Evolutionary conservation across 441 rosid species (phyloP), one percentile per base, ranked within the genome.

Genomic region (Codiaeum variegatum): DNA sequence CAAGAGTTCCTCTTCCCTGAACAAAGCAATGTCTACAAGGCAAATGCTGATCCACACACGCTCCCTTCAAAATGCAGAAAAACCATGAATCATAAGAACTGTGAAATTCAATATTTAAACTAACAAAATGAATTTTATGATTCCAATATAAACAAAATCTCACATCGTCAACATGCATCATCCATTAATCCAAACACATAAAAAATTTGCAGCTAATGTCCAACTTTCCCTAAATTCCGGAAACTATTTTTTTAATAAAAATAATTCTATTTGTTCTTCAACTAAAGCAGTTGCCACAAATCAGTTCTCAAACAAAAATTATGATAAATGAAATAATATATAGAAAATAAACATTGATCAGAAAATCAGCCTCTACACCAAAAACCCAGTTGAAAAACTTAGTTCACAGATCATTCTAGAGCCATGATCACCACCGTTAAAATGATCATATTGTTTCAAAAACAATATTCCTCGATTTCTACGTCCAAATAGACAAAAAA

Each of bases 61-160:
- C 61, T 23, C 74, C 81, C 73, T 83, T 72, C 79, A 74, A n/a
- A n/a, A 44, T 68, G 54, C 73, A 44, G 68, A 49, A 59, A 77
- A 58, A 69, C 21, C 42, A n/a, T 10, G 58, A 61, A 62, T 40
- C 55, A 79, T 52, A 38, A 52, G 32, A 42, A 3, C 34, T 62
- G 29, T 34, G 54, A 64, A 16, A 54, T 61, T 47, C 21, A 46
- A 26, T 18, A 51, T 51, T 51, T 18, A 19, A 19, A 18, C 28
- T 4, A 67, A 21, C 59, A 9, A 49, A 67, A 23, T 21, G 28
- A 51, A 19, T 4, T 13, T 16, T 28, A 19, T n/a, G 61, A 60
- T 66, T 55, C 59, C 42, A 62, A 40, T 6, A 32, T 49, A 67
- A 73, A 7, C 23, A 76, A 58, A 55, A 62, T 52, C 67, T 64